A percentile compares a stretch with the other conserved stretches of the same genome.
Evolutionary conservation across 257 asterid species (phyloP).

Genomic region (Rauvolfia tetraphylla): DNA sequence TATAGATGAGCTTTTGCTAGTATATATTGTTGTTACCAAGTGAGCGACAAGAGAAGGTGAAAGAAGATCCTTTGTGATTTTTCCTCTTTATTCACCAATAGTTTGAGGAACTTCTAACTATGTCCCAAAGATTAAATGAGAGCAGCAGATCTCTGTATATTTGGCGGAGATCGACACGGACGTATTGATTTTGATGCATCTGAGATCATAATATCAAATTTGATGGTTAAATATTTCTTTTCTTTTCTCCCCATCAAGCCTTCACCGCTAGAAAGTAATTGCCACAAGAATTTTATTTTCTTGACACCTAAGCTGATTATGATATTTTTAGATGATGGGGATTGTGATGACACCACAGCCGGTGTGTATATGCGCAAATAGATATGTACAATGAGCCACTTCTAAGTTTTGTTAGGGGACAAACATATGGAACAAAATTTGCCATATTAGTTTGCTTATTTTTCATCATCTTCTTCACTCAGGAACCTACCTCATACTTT

Average conservation of each 20-base stretch:
- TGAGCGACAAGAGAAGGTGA: conserved; percentile 9
- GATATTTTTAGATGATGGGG: conserved; percentile 4
- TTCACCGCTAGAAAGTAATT: conserved; percentile 8
- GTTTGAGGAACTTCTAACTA: neutral
- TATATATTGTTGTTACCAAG: neutral
- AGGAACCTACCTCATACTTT: conserved; percentile 31
- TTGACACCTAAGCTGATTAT: conserved; percentile 10
- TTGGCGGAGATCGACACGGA: neutral
- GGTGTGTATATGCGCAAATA: conserved; percentile 4
- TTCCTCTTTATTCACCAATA: neutral
- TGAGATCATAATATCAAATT: conserved; percentile 42
- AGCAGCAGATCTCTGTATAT: neutral
- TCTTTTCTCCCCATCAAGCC: conserved; percentile 15
- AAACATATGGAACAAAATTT: conserved; percentile 34
- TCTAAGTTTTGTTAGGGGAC: conserved; percentile 12
- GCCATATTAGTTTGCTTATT: conserved; percentile 4
- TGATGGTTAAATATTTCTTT: neutral
- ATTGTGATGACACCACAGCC: conserved; percentile 7
- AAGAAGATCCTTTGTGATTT: neutral
- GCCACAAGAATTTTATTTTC: conserved; percentile 3
- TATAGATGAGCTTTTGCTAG: no score
- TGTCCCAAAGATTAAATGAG: neutral
- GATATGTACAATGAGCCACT: conserved; percentile 11
- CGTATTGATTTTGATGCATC: conserved; percentile 66
- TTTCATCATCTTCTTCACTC: conserved; percentile 13